Base-by-base conservation (phyloP, 177 flowering plant genomes). In the Vitis hybrid region DNA sequence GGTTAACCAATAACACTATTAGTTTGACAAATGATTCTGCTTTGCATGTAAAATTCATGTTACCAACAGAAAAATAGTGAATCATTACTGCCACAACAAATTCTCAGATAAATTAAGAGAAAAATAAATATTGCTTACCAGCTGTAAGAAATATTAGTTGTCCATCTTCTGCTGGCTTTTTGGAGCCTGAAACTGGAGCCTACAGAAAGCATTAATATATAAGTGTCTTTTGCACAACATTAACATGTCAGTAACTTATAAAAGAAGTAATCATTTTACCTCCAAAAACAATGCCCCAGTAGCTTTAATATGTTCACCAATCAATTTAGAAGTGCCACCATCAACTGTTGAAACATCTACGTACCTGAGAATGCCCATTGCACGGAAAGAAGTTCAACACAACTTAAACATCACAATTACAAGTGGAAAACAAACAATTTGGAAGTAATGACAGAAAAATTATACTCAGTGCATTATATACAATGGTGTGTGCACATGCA, bases 161-260 rank as follows among this genome's bases (percentile, higher is more conserved):
- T 59, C 95, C 97, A 78, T 92, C 98, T 80, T 92, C 98, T 52
- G 97, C 97, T 59, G 98, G 98, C 83, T 92, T 94, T 83, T 94
- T 94, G 74, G 98, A 94, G 70, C 98, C 98, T 70, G 98, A 94
- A 84, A 92, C 98, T 70, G 98, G 98, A 78, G 97, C 98, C 98
- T 94, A 75, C 56, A 67, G 32, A 66, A 60, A 18, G 35, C 32
- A 11, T 19, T 61, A 35, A 6, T 35, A 6, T 35, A 35, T 6
- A 35, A 35, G 40, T 35, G 40, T 35, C 40, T 35, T 35, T 35
- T 6, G 6, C 40, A 35, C 40, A 35, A 4, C 6, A 35, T 35
- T 35, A 35, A 35, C 6, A 35, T 35, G 40, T 48, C 9, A 35
- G 59, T 13, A 35, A 24, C 24, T 24, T 24, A 24, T 24, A 24